Conservation (phyloP, 75 land plant genomes). For the Picea glauca region DNA sequence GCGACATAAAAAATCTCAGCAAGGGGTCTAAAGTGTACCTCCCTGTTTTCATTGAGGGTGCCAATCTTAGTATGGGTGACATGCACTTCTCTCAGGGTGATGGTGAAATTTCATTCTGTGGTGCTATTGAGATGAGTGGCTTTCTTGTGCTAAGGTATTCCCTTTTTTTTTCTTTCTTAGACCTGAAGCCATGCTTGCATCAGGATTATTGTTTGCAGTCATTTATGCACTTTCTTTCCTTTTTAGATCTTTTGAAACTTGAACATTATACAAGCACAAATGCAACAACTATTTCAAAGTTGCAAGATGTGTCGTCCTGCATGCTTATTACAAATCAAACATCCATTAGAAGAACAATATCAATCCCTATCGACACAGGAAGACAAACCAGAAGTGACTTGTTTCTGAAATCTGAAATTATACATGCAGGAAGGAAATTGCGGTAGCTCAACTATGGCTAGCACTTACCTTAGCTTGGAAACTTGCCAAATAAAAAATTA, state of each 20-base stretch:
- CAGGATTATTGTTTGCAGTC: not conserved
- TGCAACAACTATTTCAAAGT: not conserved
- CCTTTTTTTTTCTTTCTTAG: not conserved
- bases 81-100: conserved; percentile 26
- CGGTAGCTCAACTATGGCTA: not conserved
- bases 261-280: not conserved
- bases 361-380: not conserved
- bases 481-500: too few species aligned
- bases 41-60: conserved; percentile 21
- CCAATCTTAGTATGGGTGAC: conserved; percentile 26
- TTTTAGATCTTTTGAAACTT: not conserved
- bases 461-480: too few species aligned
- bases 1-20: conserved; percentile 27
- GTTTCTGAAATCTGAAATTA: not conserved
- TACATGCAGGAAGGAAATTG: not conserved
- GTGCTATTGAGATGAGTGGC: conserved; percentile 23
- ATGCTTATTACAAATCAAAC: not conserved
- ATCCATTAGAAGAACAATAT: not conserved
- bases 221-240: not conserved
- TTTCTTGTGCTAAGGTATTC: conserved; percentile 16
- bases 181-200: not conserved
- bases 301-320: too few species aligned
- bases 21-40: conserved; percentile 18
- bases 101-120: conserved; percentile 21
- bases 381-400: not conserved